Evolutionary conservation across 768 basidiomycete species (phyloP).

Genomic region (Pleurotus djamor): DNA sequence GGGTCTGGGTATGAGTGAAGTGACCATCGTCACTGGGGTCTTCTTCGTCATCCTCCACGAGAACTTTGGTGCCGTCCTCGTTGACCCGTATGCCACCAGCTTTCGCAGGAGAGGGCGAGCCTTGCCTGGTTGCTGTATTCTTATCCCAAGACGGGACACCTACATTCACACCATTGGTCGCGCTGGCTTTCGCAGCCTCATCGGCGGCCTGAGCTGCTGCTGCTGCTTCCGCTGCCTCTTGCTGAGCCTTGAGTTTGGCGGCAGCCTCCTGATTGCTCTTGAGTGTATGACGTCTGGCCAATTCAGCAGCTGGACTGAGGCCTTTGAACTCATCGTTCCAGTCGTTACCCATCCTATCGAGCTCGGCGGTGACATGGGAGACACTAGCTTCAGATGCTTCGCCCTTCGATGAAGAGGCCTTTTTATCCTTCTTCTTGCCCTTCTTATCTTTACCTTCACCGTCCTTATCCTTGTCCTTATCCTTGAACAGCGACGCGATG

Average conservation of each 20-base stretch:
- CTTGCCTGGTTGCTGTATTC: constrained; percentile 67
- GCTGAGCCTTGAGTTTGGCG: constrained; percentile 57
- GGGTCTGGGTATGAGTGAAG: constrained; percentile 29
- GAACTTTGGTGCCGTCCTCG: constrained; percentile 64
- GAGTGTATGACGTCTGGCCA: constrained; percentile 89
- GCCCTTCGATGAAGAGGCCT: constrained; percentile 55
- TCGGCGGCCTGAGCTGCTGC: constrained; percentile 28
- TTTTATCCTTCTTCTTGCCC: constrained; percentile 42
- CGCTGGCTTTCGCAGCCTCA: constrained; percentile 11
- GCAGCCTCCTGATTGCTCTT: constrained; percentile 83
- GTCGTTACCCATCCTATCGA: constrained; percentile 63
- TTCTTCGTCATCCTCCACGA: constrained; percentile 73
- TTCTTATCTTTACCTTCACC: constrained; percentile 37
- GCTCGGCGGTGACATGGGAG: constrained; percentile 81
- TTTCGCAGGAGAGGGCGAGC: constrained; percentile 41
- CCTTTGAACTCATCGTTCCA: constrained; percentile 70
- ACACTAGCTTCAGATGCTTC: constrained; percentile 68
- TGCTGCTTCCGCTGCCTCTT: constrained; percentile 47
- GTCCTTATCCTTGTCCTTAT: constrained; percentile 44
- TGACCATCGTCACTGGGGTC: constrained; percentile 56
- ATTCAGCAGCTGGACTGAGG: constrained; percentile 85
- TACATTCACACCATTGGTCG: constrained; percentile 26
- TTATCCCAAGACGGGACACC: constrained; percentile 77
- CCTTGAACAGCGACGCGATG: constrained; percentile 92
- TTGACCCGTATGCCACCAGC: constrained; percentile 39